A percentile compares a stretch with the other conserved stretches of the same genome.
Conservation (phyloP, 1,284 basidiomycete species). For the Microbotryomycetes sp. region DNA sequence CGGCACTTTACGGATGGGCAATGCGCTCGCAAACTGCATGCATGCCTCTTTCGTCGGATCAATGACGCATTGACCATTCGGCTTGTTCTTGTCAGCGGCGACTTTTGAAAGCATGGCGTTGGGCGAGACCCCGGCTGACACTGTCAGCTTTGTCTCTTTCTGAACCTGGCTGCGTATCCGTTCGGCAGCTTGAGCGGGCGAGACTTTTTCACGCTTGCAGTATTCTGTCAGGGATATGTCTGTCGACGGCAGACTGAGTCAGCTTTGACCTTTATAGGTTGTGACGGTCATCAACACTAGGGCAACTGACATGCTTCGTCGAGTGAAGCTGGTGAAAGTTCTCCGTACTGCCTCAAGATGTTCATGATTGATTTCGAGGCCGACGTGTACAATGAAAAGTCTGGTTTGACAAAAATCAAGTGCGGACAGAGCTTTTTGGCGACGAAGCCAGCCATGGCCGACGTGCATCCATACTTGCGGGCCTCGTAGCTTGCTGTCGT, state of each 20-base stretch:
- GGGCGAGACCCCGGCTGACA: slow-evolving; percentile 61
- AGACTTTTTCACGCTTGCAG: slow-evolving; percentile 50
- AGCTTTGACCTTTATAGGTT: neutral
- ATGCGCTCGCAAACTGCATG: slow-evolving; percentile 61
- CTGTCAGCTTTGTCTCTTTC: slow-evolving; percentile 73
- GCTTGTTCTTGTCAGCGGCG: slow-evolving; percentile 64
- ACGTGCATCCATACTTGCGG: slow-evolving; percentile 59
- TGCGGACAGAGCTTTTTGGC: slow-evolving; percentile 90
- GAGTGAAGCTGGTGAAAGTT: slow-evolving; percentile 32
- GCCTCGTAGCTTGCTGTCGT: slow-evolving; percentile 88
- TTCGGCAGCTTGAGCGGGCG: slow-evolving; percentile 64
- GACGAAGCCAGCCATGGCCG: slow-evolving; percentile 59
- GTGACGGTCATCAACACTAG: neutral
- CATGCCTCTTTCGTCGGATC: slow-evolving; percentile 52
- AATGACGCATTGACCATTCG: slow-evolving; percentile 73
- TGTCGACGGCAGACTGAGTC: neutral
- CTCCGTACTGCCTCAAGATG: slow-evolving; percentile 31
- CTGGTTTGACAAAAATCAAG: slow-evolving; percentile 59
- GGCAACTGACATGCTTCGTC: slow-evolving; percentile 34
- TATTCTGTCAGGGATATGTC: slow-evolving; percentile 28
- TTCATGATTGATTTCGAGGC: slow-evolving; percentile 39
- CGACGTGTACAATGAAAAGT: slow-evolving; percentile 39
- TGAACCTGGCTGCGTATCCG: slow-evolving; percentile 66
- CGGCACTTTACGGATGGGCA: slow-evolving; percentile 71
- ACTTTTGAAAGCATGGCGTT: slow-evolving; percentile 67